phyloP scores from a whole-genome alignment of 2,329 filamentous ascomycete species.

The Phyllosticta citribraziliensis region DNA sequence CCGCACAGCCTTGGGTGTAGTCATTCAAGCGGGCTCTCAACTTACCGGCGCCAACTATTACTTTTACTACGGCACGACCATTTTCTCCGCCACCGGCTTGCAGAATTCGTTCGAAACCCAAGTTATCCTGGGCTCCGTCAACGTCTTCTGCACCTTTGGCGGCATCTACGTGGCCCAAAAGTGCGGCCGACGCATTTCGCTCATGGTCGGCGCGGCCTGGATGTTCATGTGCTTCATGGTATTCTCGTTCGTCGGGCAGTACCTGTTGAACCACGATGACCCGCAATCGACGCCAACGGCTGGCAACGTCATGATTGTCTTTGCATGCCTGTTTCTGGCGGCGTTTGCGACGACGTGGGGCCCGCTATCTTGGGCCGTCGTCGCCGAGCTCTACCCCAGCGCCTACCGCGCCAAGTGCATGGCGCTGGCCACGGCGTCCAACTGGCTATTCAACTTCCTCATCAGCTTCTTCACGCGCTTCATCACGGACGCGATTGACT shows the following conservation, averaged over 20 bases:
- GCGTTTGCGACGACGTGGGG: conserved; percentile 27
- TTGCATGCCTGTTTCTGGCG: conserved; percentile 27
- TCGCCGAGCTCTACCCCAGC: conserved; percentile 25
- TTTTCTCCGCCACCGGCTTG: conserved; percentile 14
- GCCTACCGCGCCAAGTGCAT: conserved; percentile 29
- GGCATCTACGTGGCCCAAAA: conserved; percentile 40
- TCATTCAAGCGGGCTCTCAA: conserved; percentile 69
- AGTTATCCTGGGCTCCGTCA: conserved; percentile 39
- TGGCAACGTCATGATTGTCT: conserved; percentile 25
- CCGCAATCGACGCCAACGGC: conserved; percentile 17
- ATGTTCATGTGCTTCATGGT: conserved; percentile 48
- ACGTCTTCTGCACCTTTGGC: conserved; percentile 38
- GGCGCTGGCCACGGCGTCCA: conserved; percentile 26
- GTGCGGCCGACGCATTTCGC: conserved; percentile 38
- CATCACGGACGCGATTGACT: conserved; percentile 25
- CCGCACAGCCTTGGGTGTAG: conserved; percentile 52
- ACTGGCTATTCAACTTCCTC: conserved; percentile 23
- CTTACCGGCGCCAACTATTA: conserved; percentile 45
- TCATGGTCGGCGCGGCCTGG: conserved; percentile 36
- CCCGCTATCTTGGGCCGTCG: conserved; percentile 23
- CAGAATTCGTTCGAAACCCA: conserved; percentile 35
- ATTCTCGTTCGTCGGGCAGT: conserved; percentile 34
- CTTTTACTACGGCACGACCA: conserved; percentile 30
- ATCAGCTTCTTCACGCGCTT: conserved; percentile 44
- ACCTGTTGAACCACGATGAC: conserved; percentile 21